Conservation (phyloP, 1,139 yeast species). For the Geotrichum restrictum region DNA sequence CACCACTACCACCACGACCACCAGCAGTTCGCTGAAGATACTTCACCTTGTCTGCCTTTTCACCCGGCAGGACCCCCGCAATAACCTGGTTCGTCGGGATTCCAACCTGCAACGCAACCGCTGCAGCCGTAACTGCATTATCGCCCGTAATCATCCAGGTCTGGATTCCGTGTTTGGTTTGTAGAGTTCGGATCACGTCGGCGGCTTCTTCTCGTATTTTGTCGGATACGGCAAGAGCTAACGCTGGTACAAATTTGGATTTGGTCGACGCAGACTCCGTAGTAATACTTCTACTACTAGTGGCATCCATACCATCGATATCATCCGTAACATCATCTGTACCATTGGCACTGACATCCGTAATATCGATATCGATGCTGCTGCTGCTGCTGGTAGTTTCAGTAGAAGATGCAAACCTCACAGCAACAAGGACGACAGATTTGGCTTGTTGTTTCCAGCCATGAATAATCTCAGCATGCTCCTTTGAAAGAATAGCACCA, state of each 20-base stretch:
- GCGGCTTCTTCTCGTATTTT: conserved; percentile 60
- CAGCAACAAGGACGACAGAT: conserved; percentile 57
- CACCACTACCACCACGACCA: conserved; percentile 18
- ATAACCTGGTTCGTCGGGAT: conserved; percentile 53
- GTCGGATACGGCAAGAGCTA: conserved; percentile 60
- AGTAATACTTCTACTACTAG: too few species aligned
- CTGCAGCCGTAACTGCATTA: conserved; percentile 59
- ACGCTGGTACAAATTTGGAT: conserved; percentile 41
- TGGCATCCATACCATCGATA: too few species aligned
- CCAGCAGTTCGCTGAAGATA: conserved; percentile 43
- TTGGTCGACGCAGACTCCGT: too few species aligned
- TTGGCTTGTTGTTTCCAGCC: conserved; percentile 64
- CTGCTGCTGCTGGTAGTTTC: too few species aligned
- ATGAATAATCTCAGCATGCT: conserved; percentile 36
- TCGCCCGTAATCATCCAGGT: conserved; percentile 78
- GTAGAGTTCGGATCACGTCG: conserved; percentile 48
- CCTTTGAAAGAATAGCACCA: conserved; percentile 37
- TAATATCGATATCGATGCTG: too few species aligned
- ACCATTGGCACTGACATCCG: too few species aligned
- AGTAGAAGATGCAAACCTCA: conserved; percentile 40
- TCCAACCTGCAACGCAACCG: conserved; percentile 63
- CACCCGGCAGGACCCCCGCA: conserved; percentile 71
- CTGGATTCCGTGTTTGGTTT: conserved; percentile 45
- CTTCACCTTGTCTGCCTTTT: conserved; percentile 58
- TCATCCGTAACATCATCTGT: too few species aligned